Evolutionary conservation across 805 yeast genomes (phyloP).

Genomic region (Ogataea siamensis): DNA sequence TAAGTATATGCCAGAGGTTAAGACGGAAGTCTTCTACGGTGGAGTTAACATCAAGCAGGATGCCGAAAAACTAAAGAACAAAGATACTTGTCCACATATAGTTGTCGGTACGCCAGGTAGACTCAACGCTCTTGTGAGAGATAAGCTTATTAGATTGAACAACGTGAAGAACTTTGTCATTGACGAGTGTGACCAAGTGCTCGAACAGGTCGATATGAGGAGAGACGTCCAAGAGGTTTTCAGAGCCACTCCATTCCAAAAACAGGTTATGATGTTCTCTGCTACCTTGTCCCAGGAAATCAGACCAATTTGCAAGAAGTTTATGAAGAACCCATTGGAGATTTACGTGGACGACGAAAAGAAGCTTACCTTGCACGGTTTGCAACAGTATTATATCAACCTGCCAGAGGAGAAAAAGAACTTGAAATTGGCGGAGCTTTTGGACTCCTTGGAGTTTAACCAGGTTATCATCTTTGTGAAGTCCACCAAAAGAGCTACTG

Average conservation of each 20-base stretch:
- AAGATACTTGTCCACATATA: conserved; percentile 93
- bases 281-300: conserved; percentile 94
- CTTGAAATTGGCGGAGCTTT: conserved; percentile 84
- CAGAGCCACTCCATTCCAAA: conserved; percentile 96
- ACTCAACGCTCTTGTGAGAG: conserved; percentile 89
- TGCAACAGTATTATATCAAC: conserved; percentile 94
- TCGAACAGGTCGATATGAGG: conserved; percentile 87
- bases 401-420: conserved; percentile 89
- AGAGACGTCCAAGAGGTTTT: conserved; percentile 97
- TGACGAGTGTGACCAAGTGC: conserved; percentile 98
- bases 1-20: conserved; percentile 97
- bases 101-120: conserved; percentile 99
- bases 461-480: conserved; percentile 96
- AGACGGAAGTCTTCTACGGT: conserved; percentile 95
- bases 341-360: conserved; percentile 97
- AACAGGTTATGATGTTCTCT: conserved; percentile 99
- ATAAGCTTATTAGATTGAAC: conserved; percentile 80
- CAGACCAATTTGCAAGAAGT: conserved; percentile 95
- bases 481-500: conserved; percentile 88
- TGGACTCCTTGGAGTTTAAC: conserved; percentile 93
- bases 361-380: conserved; percentile 94
- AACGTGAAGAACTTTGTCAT: conserved; percentile 92
- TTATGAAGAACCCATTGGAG: conserved; percentile 97
- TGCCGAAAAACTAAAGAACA: conserved; percentile 81
- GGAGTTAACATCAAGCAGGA: conserved; percentile 87